A percentile compares a stretch with the other conserved stretches of the same genome.
Conservation (phyloP, 371 early-diverging fungal species). For the Mucor saturninus region DNA sequence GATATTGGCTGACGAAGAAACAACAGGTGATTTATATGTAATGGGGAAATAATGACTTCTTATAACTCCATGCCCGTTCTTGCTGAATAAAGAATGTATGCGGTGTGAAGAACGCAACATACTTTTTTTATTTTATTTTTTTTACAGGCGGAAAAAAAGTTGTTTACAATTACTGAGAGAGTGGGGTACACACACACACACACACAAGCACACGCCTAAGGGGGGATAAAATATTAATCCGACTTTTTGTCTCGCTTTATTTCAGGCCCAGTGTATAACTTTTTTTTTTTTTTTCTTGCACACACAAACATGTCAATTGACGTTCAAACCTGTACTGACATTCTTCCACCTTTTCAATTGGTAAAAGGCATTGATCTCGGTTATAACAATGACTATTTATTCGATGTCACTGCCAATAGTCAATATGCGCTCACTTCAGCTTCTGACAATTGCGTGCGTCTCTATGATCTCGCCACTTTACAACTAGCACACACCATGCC, state of each 20-base stretch:
- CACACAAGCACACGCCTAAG: too few species aligned
- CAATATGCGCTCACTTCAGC: conserved; percentile 69
- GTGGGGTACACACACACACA: too few species aligned
- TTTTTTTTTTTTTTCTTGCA: conserved; percentile 3
- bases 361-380: conserved; percentile 49
- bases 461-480: conserved; percentile 65
- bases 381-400: conserved; percentile 65
- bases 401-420: conserved; percentile 64
- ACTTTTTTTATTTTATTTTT: too few species aligned
- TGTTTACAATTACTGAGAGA: background rate
- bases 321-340: conserved; percentile 28
- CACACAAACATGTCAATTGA: conserved; percentile 14
- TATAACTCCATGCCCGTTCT: background rate
- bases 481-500: conserved; percentile 45
- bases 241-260: background rate
- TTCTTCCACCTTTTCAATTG: conserved; percentile 45
- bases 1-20: background rate
- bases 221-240: background rate
- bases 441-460: conserved; percentile 68
- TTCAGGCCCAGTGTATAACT: background rate
- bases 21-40: background rate
- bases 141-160: background rate
- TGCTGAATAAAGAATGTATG: background rate
- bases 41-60: background rate
- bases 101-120: conserved; percentile 1